phyloP scores from a whole-genome alignment of 495 filamentous ascomycete genomes.

The Pseudomonodictys pantanalensis region DNA sequence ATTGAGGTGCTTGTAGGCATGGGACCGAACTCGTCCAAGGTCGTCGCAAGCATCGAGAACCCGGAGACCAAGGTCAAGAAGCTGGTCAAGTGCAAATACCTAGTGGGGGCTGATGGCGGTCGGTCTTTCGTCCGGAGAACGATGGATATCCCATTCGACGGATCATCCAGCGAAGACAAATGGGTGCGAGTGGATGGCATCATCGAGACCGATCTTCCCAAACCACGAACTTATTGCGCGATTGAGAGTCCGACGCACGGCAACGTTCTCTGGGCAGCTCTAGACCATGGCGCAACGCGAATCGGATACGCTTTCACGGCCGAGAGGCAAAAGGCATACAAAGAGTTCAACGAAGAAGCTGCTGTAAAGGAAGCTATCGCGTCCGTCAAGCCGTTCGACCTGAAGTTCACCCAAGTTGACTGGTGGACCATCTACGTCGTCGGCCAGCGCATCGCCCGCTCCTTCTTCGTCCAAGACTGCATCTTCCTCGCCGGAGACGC shows the following conservation, averaged over 20 bases:
- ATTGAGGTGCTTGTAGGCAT: slow-evolving; percentile 36
- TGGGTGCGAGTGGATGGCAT: slow-evolving; percentile 53
- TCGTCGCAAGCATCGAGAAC: slow-evolving; percentile 35
- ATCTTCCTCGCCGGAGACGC: slow-evolving; percentile 54
- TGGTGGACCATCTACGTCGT: slow-evolving; percentile 61
- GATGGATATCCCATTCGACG: slow-evolving; percentile 47
- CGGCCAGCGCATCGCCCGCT: slow-evolving; percentile 51
- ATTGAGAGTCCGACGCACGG: slow-evolving; percentile 54
- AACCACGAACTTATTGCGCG: slow-evolving; percentile 46
- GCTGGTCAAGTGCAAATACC: slow-evolving; percentile 42
- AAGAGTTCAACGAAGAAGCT: slow-evolving; percentile 43
- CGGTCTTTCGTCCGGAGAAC: slow-evolving; percentile 46
- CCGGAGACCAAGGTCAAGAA: slow-evolving; percentile 22
- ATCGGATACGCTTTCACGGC: slow-evolving; percentile 56
- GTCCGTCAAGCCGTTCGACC: slow-evolving; percentile 47
- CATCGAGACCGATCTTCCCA: slow-evolving; percentile 52
- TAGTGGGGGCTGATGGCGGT: slow-evolving; percentile 52
- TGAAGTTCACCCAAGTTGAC: slow-evolving; percentile 49
- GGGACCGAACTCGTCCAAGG: slow-evolving; percentile 29
- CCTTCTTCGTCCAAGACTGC: slow-evolving; percentile 43
- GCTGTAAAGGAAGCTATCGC: slow-evolving; percentile 46
- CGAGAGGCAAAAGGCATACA: slow-evolving; percentile 45
- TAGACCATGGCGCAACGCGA: slow-evolving; percentile 49
- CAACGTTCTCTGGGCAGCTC: slow-evolving; percentile 50
- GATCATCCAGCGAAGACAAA: slow-evolving; percentile 45